A percentile compares a stretch with the other conserved stretches of the same genome.
Conservation (phyloP, 169 alveolate species). For the Plasmodium yoelii region DNA sequence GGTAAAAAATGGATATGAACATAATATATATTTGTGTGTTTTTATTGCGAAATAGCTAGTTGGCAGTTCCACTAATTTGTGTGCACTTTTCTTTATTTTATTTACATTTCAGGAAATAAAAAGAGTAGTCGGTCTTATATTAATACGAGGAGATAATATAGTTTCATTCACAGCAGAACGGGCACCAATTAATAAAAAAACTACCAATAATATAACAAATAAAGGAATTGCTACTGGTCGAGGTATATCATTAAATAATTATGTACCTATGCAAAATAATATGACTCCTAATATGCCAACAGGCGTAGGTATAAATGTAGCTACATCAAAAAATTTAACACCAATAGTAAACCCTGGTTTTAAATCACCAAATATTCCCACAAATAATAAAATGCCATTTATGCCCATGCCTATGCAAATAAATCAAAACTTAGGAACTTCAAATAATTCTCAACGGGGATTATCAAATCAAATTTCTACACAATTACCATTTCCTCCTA, state of each 20-base stretch:
- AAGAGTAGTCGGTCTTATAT: constrained; percentile 96
- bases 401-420: constrained; percentile 44
- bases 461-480: constrained; percentile 22
- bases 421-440: constrained; percentile 11
- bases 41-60: background rate
- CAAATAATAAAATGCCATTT: constrained; percentile 32
- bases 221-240: constrained; percentile 88
- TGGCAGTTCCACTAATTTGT: background rate
- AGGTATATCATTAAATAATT: constrained; percentile 80
- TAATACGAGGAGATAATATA: constrained; percentile 98
- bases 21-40: background rate
- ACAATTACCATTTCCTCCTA: constrained; percentile 22
- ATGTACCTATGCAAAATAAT: constrained; percentile 63
- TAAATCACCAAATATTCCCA: constrained; percentile 24
- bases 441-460: constrained; percentile 12
- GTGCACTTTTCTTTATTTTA: background rate
- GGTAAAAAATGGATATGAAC: constrained; percentile 45
- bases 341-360: constrained; percentile 51
- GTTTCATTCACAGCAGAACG: constrained; percentile 98
- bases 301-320: constrained; percentile 41
- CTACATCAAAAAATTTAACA: constrained; percentile 30
- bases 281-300: constrained; percentile 69
- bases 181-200: constrained; percentile 91
- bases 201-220: constrained; percentile 77
- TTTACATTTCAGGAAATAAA: constrained; percentile 91